phyloP scores from a whole-genome alignment of 164 flowering plant genomes.

The Litsea cubeba region DNA sequence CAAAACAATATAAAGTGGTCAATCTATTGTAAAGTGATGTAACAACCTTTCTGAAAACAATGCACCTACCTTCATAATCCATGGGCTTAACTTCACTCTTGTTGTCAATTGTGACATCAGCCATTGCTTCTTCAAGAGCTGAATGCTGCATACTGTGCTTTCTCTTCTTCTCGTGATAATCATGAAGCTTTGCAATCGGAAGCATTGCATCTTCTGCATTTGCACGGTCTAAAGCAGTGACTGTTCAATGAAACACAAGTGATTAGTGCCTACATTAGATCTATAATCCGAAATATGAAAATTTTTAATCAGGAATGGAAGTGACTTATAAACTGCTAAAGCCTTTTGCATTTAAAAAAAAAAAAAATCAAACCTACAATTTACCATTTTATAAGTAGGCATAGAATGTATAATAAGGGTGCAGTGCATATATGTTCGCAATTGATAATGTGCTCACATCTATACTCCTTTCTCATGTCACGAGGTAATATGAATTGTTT shows the following conservation, averaged over 20 bases:
- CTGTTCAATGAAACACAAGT: constrained; percentile 34
- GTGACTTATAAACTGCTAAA: not conserved
- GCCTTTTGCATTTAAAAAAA: not conserved
- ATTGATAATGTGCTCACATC: too few species aligned
- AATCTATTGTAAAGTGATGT: not conserved
- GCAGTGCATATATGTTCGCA: not conserved
- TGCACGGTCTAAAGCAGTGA: constrained; percentile 80
- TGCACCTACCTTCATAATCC: constrained; percentile 23
- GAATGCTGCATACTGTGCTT: constrained; percentile 13
- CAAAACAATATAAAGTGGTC: not conserved
- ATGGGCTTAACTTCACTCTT: constrained; percentile 16
- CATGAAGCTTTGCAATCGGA: constrained; percentile 59
- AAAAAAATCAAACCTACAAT: not conserved
- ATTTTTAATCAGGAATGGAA: not conserved
- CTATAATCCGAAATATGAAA: not conserved
- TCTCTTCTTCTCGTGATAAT: constrained; percentile 32
- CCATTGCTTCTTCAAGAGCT: constrained; percentile 21
- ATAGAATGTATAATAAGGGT: not conserved
- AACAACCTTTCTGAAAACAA: not conserved
- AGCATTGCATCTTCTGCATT: constrained; percentile 80
- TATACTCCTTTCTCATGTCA: not conserved
- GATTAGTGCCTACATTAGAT: constrained; percentile 11
- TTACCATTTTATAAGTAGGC: not conserved
- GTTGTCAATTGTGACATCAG: constrained; percentile 14
- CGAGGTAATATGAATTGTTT: not conserved